Base-by-base conservation (phyloP, 805 yeast genomes). In the Nakazawaea wyomingensis region DNA sequence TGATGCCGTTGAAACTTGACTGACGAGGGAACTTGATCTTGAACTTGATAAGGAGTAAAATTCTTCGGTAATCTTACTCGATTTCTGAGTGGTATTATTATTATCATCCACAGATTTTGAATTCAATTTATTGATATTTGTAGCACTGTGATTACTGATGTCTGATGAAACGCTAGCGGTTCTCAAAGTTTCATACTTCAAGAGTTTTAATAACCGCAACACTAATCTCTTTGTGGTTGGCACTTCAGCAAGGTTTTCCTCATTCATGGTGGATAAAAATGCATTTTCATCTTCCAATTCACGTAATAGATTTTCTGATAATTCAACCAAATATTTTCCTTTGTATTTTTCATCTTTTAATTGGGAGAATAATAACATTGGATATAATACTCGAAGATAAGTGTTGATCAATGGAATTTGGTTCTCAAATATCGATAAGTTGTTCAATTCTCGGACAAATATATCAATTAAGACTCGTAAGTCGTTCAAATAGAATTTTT, bases 381-480 rank as follows among this genome's bases (percentile, higher is more conserved):
- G 95, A 49, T 78, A 71, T 24, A 91, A 52, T 2, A 89, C 88
- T 44, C 93, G 70, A 33, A 90, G 62, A 53, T 83, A 88, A 9
- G 88, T 78, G 54, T 82, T 81, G 43, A 85, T 76, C 32, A 80
- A 62, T 8, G 72, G 62, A 45, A 73, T 82, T 30, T 77, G 76
- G 17, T 74, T 76, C 10, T 69, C 72, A 41, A 61, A 68, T 1
- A 57, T 47, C 18, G 89, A 76, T 32, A 87, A 60, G 54, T 90
- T 80, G 50, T 75, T 74, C 42, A 91, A 66, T 56, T 90, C 96
- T 41, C 98, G 66, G 1, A 90, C 69, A 41, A 90, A 69, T 8
- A 90, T 89, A 54, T 88, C 96, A 11, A 85, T 80, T 44, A 90
- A 72, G 5, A 90, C 95, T 52, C 83, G 81, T 46, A 90, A 63